Evolutionary conservation across 148 eudicot genomes (phyloP).

Genomic region (Camellia lanceoleosa): DNA sequence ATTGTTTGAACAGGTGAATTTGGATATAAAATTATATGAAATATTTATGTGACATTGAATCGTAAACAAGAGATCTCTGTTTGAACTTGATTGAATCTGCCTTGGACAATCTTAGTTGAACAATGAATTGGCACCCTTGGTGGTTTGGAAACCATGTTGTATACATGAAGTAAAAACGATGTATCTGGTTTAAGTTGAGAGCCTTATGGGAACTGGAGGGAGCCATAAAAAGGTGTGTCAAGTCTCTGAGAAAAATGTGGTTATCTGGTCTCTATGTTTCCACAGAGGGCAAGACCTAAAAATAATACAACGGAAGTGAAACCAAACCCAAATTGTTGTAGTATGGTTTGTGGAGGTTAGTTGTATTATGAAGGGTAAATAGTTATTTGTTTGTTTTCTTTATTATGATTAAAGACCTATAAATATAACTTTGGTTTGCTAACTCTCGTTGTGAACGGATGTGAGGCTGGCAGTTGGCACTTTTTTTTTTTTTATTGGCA

Average conservation of each 20-base stretch:
- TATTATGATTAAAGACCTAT: neutral
- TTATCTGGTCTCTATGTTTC: no score
- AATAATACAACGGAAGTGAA: no score
- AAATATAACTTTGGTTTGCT: neutral
- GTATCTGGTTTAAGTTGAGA: neutral
- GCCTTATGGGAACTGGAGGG: neutral
- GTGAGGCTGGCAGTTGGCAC: neutral
- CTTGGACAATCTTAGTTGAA: neutral
- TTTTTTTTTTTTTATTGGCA: no score
- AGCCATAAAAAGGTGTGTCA: neutral
- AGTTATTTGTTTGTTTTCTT: no score
- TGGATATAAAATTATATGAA: neutral
- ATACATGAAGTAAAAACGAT: neutral
- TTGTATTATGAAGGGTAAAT: no score
- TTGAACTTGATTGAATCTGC: neutral
- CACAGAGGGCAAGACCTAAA: no score
- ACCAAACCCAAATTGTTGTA: no score
- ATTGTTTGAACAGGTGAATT: neutral
- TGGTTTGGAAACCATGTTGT: conserved; percentile 1
- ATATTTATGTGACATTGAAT: neutral
- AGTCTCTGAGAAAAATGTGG: neutral
- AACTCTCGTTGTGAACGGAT: neutral
- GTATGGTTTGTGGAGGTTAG: no score
- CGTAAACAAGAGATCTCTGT: neutral
- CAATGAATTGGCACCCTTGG: neutral